Percentiles rank a stretch among this genome's conserved stretches.
Evolutionary conservation across 345 rosid genomes (phyloP).

Genomic region (Nasturtium officinale): DNA sequence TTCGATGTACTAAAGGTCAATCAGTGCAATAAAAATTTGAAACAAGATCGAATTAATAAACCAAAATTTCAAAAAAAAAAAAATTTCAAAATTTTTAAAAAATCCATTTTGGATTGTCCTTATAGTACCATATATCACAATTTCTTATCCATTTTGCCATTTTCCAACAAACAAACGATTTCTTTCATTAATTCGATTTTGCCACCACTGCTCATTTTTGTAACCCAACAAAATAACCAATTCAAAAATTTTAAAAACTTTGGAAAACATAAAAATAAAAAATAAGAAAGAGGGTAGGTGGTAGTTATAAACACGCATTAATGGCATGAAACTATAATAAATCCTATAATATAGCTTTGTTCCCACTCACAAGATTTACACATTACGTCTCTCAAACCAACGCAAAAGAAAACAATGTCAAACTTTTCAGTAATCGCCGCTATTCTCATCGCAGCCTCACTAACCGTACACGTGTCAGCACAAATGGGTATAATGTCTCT

Average conservation of each 20-base stretch:
- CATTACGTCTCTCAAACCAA: slow-evolving; percentile 10
- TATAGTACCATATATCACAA: background rate
- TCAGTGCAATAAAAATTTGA: background rate
- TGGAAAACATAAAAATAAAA: background rate
- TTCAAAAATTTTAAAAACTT: background rate
- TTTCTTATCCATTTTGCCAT: background rate
- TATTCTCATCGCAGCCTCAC: slow-evolving; percentile 11
- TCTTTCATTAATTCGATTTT: background rate
- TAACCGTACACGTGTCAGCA: slow-evolving; percentile 22
- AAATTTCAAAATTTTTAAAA: background rate
- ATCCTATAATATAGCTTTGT: slow-evolving; percentile 26
- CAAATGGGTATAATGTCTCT: slow-evolving; percentile 39
- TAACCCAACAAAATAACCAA: background rate
- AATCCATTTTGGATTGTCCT: background rate
- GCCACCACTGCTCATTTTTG: background rate
- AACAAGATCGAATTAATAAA: background rate
- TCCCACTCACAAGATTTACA: slow-evolving; percentile 6
- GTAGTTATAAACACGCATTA: slow-evolving; percentile 41
- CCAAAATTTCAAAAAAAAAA: background rate
- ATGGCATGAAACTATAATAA: slow-evolving; percentile 12
- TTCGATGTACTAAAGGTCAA: background rate
- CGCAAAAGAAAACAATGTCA: slow-evolving; percentile 17
- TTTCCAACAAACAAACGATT: background rate
- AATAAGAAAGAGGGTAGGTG: slow-evolving; percentile 20
- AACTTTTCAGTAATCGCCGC: slow-evolving; percentile 19